Conservation (phyloP, 495 filamentous ascomycete genomes). For the Aspergillus mulundensis region DNA sequence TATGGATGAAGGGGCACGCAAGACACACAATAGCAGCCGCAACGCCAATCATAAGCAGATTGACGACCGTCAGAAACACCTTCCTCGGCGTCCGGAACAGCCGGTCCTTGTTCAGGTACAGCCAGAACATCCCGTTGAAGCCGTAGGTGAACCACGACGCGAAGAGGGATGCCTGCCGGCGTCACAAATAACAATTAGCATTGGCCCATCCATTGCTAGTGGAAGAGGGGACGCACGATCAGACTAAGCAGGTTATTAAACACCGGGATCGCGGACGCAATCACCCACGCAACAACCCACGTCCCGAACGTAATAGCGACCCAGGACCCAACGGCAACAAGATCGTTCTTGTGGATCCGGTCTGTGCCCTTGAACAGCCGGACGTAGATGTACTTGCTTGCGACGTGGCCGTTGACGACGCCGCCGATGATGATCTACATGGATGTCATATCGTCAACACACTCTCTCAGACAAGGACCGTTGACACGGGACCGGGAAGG, state of each 20-base stretch:
- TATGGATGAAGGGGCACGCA: too few relatives aligned
- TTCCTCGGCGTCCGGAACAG: conserved; percentile 29
- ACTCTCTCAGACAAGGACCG: too few relatives aligned
- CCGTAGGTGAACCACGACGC: conserved; percentile 39
- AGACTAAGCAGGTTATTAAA: conserved; percentile 61
- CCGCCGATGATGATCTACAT: conserved; percentile 8
- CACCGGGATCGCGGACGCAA: conserved; percentile 69
- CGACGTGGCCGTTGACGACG: conserved; percentile 12
- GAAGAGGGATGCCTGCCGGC: conserved; percentile 4
- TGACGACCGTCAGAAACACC: conserved; percentile 31
- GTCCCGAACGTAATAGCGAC: conserved; percentile 48
- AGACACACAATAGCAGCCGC: conserved; percentile 33
- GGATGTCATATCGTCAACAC: not conserved
- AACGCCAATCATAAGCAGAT: conserved; percentile 27
- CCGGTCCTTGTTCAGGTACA: conserved; percentile 34
- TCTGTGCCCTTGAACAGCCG: conserved; percentile 50
- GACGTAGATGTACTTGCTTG: conserved; percentile 10
- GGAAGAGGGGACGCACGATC: conserved; percentile 27
- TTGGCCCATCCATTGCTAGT: too few relatives aligned
- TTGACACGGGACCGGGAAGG: too few relatives aligned
- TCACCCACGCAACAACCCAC: conserved; percentile 65
- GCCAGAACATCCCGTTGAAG: conserved; percentile 41
- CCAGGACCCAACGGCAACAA: conserved; percentile 49
- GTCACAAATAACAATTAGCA: too few relatives aligned
- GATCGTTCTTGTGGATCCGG: conserved; percentile 54